Conservation (phyloP, 371 early-diverging fungal genomes). For the Lichtheimia ramosa region DNA sequence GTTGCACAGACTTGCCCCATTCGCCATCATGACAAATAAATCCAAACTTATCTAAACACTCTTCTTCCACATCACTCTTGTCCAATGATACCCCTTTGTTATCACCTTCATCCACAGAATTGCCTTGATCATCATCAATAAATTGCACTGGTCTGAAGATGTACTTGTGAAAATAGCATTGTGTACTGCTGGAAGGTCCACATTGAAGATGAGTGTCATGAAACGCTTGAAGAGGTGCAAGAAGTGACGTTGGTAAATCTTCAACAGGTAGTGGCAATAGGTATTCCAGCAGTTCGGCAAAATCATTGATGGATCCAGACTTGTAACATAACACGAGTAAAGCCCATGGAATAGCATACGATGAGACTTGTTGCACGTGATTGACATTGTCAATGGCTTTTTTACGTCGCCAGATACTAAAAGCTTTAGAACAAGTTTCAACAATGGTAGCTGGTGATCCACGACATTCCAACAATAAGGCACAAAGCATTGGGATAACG, state of each 20-base stretch:
- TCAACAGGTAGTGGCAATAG: conserved; percentile 2
- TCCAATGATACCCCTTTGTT: neutral
- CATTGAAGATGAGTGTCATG: conserved; percentile 28
- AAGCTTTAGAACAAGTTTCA: conserved; percentile 23
- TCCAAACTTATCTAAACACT: conserved; percentile 22
- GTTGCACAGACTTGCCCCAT: conserved; percentile 6
- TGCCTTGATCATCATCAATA: conserved; percentile 17
- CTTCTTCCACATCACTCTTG: neutral
- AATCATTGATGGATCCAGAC: conserved; percentile 24
- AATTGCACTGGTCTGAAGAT: conserved; percentile 25
- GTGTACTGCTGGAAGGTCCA: no score
- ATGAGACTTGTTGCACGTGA: no score
- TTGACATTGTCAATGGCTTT: neutral
- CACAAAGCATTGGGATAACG: conserved; percentile 32
- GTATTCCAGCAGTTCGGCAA: conserved; percentile 13
- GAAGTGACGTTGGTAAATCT: conserved; percentile 23
- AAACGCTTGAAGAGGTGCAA: conserved; percentile 34
- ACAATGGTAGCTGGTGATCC: conserved; percentile 19
- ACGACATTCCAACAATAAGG: conserved; percentile 29
- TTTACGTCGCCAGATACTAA: conserved; percentile 30
- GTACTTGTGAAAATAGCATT: conserved; percentile 38
- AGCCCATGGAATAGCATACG: conserved; percentile 31
- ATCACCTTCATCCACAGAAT: neutral
- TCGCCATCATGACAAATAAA: conserved; percentile 7
- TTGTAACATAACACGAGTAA: conserved; percentile 25